These are phyloP conservation scores for Colletotrichum noveboracense DNA, from an alignment of 2,329 filamentous ascomycete genomes.

Conservation along the genomic window DNA sequence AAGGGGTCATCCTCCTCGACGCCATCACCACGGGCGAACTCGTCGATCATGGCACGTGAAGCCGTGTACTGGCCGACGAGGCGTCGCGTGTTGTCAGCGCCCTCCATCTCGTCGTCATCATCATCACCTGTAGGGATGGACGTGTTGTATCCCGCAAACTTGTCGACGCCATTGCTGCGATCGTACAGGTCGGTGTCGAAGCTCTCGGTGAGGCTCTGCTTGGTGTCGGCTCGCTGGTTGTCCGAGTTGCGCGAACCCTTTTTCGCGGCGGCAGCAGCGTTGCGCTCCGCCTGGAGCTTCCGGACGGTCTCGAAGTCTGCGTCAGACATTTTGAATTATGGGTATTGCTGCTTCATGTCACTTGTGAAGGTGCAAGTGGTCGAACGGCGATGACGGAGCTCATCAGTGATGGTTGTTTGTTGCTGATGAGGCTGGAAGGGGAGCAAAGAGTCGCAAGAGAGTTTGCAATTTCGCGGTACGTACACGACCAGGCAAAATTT, in stretches of 20 bases:
- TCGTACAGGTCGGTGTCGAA: conserved; percentile 92
- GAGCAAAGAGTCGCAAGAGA: conserved; percentile 21
- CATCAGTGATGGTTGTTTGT: conserved; percentile 27
- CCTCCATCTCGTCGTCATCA: conserved; percentile 79
- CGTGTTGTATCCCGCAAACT: conserved; percentile 89
- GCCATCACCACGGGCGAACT: conserved; percentile 84
- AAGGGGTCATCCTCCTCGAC: conserved; percentile 93
- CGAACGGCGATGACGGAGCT: conserved; percentile 22
- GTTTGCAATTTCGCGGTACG: conserved; percentile 22
- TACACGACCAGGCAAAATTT: conserved; percentile 24
- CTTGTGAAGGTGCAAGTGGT: conserved; percentile 21
- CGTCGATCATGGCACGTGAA: conserved; percentile 88
- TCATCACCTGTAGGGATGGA: conserved; percentile 82
- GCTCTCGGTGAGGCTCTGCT: conserved; percentile 87
- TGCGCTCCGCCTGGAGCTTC: conserved; percentile 91
- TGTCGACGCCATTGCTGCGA: conserved; percentile 74
- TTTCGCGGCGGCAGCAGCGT: conserved; percentile 77
- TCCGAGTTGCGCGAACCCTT: conserved; percentile 85
- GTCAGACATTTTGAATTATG: conserved; percentile 65
- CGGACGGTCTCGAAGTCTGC: conserved; percentile 88
- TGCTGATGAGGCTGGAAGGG: conserved; percentile 28
- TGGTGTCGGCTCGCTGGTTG: conserved; percentile 86
- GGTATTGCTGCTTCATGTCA: conserved; percentile 39
- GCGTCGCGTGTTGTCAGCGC: conserved; percentile 74
- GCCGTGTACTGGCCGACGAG: conserved; percentile 97